Evolutionary conservation across 228 moss, liverwort and hornwort genomes (phyloP).

Genomic region (Sphagnum fallax): DNA sequence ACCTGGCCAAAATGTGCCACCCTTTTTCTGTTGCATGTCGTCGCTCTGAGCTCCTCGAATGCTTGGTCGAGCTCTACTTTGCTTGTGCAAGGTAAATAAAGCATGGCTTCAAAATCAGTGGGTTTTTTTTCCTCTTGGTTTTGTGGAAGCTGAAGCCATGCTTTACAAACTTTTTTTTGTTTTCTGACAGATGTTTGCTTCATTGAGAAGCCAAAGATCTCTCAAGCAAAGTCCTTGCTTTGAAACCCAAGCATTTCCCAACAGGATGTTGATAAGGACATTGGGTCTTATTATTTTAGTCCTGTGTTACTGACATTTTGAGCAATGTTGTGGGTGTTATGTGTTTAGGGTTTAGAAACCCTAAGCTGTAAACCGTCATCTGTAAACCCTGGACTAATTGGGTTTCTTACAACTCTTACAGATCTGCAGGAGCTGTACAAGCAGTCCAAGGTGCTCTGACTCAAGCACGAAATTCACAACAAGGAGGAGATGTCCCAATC

Average conservation of each 20-base stretch:
- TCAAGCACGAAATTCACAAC: constrained; percentile 37
- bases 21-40: constrained; percentile 88
- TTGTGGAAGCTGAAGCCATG: too few species aligned
- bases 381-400: too few species aligned
- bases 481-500: constrained; percentile 32
- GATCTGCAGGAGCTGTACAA: constrained; percentile 78
- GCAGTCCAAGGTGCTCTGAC: constrained; percentile 47
- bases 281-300: background rate
- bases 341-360: too few species aligned
- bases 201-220: too few species aligned
- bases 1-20: constrained; percentile 95
- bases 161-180: too few species aligned
- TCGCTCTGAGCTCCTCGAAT: constrained; percentile 76
- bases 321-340: too few species aligned
- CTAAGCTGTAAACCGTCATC: too few species aligned
- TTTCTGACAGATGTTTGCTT: too few species aligned
- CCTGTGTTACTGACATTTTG: too few species aligned
- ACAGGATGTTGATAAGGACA: background rate
- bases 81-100: constrained; percentile 74
- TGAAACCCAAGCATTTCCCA: background rate
- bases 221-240: background rate
- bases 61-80: constrained; percentile 92
- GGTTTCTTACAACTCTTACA: constrained; percentile 8
- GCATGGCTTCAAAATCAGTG: background rate
- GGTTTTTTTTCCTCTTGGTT: background rate